These are phyloP conservation scores for Alternaria burnsii DNA, from an alignment of 2,329 filamentous ascomycete genomes.

Conservation along the genomic window DNA sequence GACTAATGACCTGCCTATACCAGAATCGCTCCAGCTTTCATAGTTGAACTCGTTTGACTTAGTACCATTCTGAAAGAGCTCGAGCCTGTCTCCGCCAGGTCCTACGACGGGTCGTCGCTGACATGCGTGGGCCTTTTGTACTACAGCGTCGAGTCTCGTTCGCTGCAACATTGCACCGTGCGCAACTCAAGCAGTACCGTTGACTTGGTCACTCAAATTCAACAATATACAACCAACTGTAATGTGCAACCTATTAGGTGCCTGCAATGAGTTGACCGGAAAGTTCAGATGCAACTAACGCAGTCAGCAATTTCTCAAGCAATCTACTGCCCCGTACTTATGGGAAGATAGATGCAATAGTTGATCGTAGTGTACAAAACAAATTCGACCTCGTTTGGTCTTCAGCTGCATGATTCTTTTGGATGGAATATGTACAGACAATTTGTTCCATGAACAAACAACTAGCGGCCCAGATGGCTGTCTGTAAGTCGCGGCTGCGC, in stretches of 20 bases:
- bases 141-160: background rate
- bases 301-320: slow-evolving; percentile 11
- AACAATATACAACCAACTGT: slow-evolving; percentile 14
- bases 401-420: slow-evolving; percentile 11
- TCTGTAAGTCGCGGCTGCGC: background rate
- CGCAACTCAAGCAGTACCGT: slow-evolving; percentile 13
- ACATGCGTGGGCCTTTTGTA: background rate
- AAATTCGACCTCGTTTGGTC: background rate
- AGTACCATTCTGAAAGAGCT: slow-evolving; percentile 2
- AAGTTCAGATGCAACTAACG: slow-evolving; percentile 9
- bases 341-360: slow-evolving; percentile 5
- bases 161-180: slow-evolving; percentile 19
- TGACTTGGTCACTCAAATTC: background rate
- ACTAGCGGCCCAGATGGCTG: background rate
- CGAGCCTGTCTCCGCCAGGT: slow-evolving; percentile 6
- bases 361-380: slow-evolving; percentile 6
- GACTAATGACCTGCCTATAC: slow-evolving; percentile 8
- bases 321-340: slow-evolving; percentile 4
- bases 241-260: background rate
- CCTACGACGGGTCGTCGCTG: slow-evolving; percentile 7
- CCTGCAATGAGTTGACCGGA: slow-evolving; percentile 6
- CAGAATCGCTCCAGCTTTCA: slow-evolving; percentile 9
- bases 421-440: background rate
- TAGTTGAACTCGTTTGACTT: slow-evolving; percentile 14
- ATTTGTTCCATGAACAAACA: background rate